Percentiles rank a stretch among this genome's conserved stretches.
Conservation (phyloP, 2,329 filamentous ascomycete genomes). For the Parafenestella ontariensis region DNA sequence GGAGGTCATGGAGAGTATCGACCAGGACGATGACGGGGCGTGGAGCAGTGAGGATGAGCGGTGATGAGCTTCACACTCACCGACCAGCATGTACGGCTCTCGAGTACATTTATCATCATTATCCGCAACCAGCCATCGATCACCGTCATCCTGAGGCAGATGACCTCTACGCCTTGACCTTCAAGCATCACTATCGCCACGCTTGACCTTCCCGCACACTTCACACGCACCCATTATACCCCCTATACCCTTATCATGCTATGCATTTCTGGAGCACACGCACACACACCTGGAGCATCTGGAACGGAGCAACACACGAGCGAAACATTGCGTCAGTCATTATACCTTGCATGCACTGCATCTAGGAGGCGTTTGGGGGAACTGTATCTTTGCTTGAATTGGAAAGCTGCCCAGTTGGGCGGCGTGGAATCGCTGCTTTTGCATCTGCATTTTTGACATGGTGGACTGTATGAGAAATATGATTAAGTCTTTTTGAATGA, state of each 20-base stretch:
- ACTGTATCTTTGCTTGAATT: not conserved
- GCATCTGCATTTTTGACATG: not conserved
- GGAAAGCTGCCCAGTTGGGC: slow-evolving; percentile 1
- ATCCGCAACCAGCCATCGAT: not conserved
- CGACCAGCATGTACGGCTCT: not conserved
- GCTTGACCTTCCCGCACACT: not conserved
- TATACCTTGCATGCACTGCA: not conserved
- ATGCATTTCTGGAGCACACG: not conserved
- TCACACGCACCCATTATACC: not conserved
- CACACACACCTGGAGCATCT: not conserved
- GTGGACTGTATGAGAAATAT: slow-evolving; percentile 1
- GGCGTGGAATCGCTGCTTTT: not conserved
- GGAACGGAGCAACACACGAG: not conserved
- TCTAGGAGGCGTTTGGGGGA: not conserved
- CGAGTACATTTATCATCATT: not conserved
- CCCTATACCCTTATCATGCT: not conserved
- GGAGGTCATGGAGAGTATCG: slow-evolving; percentile 91
- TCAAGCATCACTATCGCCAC: not conserved
- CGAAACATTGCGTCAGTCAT: not conserved
- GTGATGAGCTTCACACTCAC: slow-evolving; percentile 9
- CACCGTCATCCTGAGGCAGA: not conserved
- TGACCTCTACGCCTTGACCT: not conserved
- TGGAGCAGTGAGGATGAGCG: slow-evolving; percentile 46
- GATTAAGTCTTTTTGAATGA: not conserved
- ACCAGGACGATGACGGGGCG: slow-evolving; percentile 68